Evolutionary conservation across 2,329 filamentous ascomycete genomes (phyloP), one percentile per base, ranked within the genome.

Genomic region (Fusarium staphyleae): DNA sequence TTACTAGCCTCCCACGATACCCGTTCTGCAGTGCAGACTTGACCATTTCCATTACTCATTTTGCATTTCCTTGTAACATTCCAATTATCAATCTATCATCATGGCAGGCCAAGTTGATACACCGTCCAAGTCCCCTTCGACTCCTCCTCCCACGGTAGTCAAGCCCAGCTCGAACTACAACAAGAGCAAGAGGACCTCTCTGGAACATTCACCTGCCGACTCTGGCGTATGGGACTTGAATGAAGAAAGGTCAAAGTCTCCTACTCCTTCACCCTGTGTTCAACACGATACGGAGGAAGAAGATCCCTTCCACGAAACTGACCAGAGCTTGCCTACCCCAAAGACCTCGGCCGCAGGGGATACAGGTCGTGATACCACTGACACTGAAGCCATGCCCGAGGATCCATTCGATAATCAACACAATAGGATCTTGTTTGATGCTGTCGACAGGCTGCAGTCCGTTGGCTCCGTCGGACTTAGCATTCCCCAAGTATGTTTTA

Each of bases 341-440:
- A 24, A 33, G 3, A 24, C 6, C n/a, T 44, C 15, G 5, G 16
- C 18, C 11, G 24, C 10, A 24, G 8, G 41, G 10, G 1, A 22
- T 29, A 13, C 11, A 18, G n/a, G 19, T 16, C n/a, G 5, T 40
- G 29, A 33, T 13, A 11, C 19, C n/a, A 11, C 14, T 3, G 32
- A 35, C n/a, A 8, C 6, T 6, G 43, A 40, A 32, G 4, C 50
- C 5, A 51, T 69, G 33, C 52, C 65, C 0, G 62, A 70, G 13
- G 66, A 73, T 16, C 70, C 72, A 0, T 75, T 75, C 36, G 68
- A 73, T 15, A 74, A 59, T 19, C 70, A 69, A 40, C 57, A 65
- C 10, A 75, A 72, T 30, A 68, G 65, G 12, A 63, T 66, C 2
- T 24, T 76, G 1, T 75, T 76, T 37, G 65, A 75, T 16, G 72